Evolutionary conservation across 768 basidiomycete genomes (phyloP).

Genomic region (Suillus cothurnatus): DNA sequence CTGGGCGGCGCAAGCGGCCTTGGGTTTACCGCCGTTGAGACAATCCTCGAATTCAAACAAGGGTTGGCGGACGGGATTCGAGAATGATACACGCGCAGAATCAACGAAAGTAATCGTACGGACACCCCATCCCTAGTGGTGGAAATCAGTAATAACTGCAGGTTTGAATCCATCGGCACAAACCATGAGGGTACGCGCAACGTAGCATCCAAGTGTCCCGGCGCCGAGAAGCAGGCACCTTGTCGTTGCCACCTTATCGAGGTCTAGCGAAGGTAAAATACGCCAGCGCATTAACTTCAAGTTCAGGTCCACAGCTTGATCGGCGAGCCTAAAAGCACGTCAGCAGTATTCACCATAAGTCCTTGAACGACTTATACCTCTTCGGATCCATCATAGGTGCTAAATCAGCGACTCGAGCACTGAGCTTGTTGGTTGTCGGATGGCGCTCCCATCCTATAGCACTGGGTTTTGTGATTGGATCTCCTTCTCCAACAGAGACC

Average conservation of each 20-base stretch:
- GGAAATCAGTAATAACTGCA: not conserved
- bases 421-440: conserved; percentile 74
- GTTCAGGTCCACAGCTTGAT: conserved; percentile 98
- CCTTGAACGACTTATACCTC: conserved; percentile 44
- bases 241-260: conserved; percentile 83
- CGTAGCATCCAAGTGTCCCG: conserved; percentile 96
- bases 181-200: conserved; percentile 90
- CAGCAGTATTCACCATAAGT: not conserved
- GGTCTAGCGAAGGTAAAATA: conserved; percentile 84
- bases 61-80: conserved; percentile 97
- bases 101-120: conserved; percentile 93
- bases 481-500: conserved; percentile 32
- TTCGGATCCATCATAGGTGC: conserved; percentile 96
- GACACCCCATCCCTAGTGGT: conserved; percentile 87
- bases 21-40: conserved; percentile 88
- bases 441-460: conserved; percentile 98
- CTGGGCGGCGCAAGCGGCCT: conserved; percentile 89
- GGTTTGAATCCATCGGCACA: conserved; percentile 16
- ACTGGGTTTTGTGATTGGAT: conserved; percentile 41
- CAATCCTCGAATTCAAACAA: conserved; percentile 96
- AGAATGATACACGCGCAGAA: conserved; percentile 90
- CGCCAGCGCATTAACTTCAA: conserved; percentile 98
- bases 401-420: conserved; percentile 84
- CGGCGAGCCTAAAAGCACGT: conserved; percentile 64
- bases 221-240: conserved; percentile 89